Percentiles rank a stretch among this genome's conserved stretches.
phyloP scores from a whole-genome alignment of 1,284 basidiomycete genomes.

The Rhizopogon hawkerae region DNA sequence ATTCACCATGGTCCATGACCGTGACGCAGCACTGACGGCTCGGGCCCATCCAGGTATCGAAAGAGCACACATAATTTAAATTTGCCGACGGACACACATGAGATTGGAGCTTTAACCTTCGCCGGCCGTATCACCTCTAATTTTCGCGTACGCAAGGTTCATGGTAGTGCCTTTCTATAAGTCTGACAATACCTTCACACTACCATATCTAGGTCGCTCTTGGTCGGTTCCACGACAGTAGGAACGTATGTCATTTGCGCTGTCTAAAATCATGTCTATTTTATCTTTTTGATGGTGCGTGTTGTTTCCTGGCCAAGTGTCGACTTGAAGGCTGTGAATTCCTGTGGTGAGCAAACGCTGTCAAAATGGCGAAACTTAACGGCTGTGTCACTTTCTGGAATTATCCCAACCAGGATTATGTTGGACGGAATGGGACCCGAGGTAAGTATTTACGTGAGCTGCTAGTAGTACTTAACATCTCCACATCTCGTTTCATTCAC shows the following conservation, averaged over 20 bases:
- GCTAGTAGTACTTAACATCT: no score
- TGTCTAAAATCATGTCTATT: conserved; percentile 91
- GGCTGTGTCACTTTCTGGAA: no score
- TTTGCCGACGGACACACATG: conserved; percentile 86
- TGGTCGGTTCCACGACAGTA: conserved; percentile 89
- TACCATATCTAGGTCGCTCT: conserved; percentile 48
- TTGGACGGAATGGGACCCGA: no score
- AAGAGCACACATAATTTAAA: conserved; percentile 81
- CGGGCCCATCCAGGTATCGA: conserved; percentile 24
- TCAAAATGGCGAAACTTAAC: no score
- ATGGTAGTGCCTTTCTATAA: conserved; percentile 12
- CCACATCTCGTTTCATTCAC: no score
- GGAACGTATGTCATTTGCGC: conserved; percentile 93
- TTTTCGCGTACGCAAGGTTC: conserved; percentile 53
- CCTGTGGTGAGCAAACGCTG: no score
- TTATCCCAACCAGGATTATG: no score
- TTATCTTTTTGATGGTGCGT: conserved; percentile 47
- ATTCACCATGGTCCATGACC: neutral
- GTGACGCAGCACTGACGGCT: neutral
- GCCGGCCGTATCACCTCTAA: conserved; percentile 66
- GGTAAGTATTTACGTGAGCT: no score
- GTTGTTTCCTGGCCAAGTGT: no score
- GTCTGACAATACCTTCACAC: neutral
- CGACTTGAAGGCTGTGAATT: no score
- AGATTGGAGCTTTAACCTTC: conserved; percentile 75